phyloP scores from a whole-genome alignment of 306 rosid genomes.

The Trifolium repens region DNA sequence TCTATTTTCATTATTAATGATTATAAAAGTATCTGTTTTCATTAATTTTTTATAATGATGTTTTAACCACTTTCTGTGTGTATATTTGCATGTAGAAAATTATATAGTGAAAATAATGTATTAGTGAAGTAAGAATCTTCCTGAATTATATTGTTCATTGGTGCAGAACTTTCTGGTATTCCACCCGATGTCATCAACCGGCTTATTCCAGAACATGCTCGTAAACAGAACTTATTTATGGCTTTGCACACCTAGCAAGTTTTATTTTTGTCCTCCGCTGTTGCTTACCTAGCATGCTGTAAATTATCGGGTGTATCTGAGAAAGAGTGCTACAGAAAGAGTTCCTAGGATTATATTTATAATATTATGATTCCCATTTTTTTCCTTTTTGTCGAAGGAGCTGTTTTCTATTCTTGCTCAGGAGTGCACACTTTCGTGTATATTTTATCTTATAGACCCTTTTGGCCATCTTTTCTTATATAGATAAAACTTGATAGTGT shows the following conservation, averaged over 20 bases:
- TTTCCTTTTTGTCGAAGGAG: conserved; percentile 43
- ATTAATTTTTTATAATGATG: background rate
- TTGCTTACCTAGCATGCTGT: conserved; percentile 48
- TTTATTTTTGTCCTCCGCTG: conserved; percentile 24
- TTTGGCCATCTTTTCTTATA: background rate
- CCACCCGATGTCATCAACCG: conserved; percentile 70
- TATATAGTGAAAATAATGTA: background rate
- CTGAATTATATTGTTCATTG: conserved; percentile 28
- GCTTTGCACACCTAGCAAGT: conserved; percentile 82
- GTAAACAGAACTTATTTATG: conserved; percentile 94
- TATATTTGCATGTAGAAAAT: background rate
- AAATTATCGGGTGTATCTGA: conserved; percentile 46
- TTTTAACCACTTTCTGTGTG: background rate
- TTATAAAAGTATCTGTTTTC: background rate
- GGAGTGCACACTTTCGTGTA: conserved; percentile 47
- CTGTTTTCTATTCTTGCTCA: conserved; percentile 52
- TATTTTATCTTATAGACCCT: conserved; percentile 41
- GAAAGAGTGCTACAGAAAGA: conserved; percentile 54
- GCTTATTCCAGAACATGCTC: conserved; percentile 96
- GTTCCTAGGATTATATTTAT: conserved; percentile 46
- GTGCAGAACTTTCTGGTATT: conserved; percentile 86
- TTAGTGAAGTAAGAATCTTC: conserved; percentile 1
- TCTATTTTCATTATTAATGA: background rate
- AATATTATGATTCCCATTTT: conserved; percentile 25
- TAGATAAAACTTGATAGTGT: conserved; percentile 29